Evolutionary conservation across 441 rosid species (phyloP).

Genomic region (Pelargonium cotyledonis): DNA sequence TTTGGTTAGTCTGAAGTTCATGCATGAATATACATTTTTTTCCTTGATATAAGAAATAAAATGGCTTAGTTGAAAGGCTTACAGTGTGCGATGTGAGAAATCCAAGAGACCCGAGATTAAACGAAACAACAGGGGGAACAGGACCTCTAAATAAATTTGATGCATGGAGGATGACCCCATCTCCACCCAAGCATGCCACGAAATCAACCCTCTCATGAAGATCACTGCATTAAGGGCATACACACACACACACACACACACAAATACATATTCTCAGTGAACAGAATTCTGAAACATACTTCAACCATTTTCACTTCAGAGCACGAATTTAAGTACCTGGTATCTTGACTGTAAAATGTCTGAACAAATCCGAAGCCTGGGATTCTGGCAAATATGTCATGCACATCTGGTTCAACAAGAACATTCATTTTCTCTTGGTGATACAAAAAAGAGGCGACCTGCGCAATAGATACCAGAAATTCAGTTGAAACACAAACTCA

Average conservation of each 20-base stretch:
- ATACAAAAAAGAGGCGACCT: constrained; percentile 88
- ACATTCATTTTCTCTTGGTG: constrained; percentile 94
- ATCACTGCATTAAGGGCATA: constrained; percentile 46
- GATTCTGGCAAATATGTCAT: constrained; percentile 91
- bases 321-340: constrained; percentile 48
- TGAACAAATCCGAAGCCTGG: constrained; percentile 97
- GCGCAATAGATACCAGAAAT: constrained; percentile 21
- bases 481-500: constrained; percentile 13
- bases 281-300: constrained; percentile 13
- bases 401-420: constrained; percentile 95
- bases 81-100: constrained; percentile 91
- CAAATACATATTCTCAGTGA: constrained; percentile 12
- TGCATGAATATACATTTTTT: background rate
- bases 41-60: constrained; percentile 10
- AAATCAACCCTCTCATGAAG: constrained; percentile 97
- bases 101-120: constrained; percentile 96
- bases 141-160: constrained; percentile 90
- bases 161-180: constrained; percentile 93
- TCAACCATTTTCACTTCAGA: constrained; percentile 1
- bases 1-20: background rate
- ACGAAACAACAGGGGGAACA: constrained; percentile 93
- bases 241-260: no score
- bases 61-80: constrained; percentile 29
- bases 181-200: constrained; percentile 97
- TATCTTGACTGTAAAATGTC: constrained; percentile 95